Evolutionary conservation across 2,329 filamentous ascomycete genomes (phyloP).

Genomic region (Intubia oerlemansii): DNA sequence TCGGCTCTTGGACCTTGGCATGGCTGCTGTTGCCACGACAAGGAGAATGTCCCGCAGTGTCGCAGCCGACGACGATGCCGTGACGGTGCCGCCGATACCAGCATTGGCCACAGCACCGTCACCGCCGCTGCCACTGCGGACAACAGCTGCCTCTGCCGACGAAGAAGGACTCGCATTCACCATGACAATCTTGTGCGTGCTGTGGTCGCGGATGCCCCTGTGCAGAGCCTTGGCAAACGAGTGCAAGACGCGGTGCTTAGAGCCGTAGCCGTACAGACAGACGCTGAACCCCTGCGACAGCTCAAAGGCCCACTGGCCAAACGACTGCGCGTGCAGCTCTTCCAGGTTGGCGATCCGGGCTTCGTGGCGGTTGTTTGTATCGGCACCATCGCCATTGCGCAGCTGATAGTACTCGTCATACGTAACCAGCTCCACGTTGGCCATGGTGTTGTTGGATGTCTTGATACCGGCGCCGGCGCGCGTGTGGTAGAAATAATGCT

Average conservation of each 20-base stretch:
- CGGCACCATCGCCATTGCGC: conserved; percentile 37
- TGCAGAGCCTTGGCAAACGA: conserved; percentile 55
- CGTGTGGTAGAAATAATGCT: conserved; percentile 87
- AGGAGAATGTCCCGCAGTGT: conserved; percentile 48
- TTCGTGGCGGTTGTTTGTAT: conserved; percentile 34
- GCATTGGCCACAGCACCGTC: conserved; percentile 75
- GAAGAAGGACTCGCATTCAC: conserved; percentile 53
- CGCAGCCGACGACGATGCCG: conserved; percentile 11
- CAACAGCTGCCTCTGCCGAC: conserved; percentile 13
- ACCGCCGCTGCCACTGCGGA: conserved; percentile 14
- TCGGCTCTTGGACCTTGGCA: no score
- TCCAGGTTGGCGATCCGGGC: conserved; percentile 50
- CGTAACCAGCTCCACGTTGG: conserved; percentile 53
- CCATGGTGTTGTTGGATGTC: conserved; percentile 71
- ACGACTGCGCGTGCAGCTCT: conserved; percentile 57
- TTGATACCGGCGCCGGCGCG: conserved; percentile 50
- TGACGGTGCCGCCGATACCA: conserved; percentile 14
- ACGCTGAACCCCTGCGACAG: conserved; percentile 70
- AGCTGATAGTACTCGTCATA: conserved; percentile 80
- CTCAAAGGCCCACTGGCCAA: conserved; percentile 86
- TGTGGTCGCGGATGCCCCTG: conserved; percentile 16
- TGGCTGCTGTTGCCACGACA: conserved; percentile 39
- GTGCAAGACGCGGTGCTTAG: conserved; percentile 56
- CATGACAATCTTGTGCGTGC: conserved; percentile 43
- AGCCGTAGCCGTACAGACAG: conserved; percentile 83